These are phyloP conservation scores for Eucalyptus shirleyi DNA, from an alignment of 345 rosid species.

Conservation along the genomic window DNA sequence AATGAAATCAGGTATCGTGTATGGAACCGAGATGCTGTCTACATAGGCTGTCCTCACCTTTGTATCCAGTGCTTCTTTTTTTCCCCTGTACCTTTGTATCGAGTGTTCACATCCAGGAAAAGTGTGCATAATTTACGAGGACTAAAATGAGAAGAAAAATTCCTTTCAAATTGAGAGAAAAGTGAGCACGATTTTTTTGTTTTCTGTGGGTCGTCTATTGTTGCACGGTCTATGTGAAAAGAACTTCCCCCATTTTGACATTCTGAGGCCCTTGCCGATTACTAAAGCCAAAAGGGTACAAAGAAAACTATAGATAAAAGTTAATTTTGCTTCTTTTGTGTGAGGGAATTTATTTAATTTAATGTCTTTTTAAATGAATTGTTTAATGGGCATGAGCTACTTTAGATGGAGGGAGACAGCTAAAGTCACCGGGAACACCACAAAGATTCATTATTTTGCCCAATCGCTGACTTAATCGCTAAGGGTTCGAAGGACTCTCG, in stretches of 20 bases:
- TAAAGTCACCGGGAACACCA: neutral
- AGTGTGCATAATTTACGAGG: neutral
- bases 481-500: neutral
- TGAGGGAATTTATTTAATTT: neutral
- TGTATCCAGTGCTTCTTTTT: neutral
- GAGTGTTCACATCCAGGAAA: neutral
- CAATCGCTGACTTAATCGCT: neutral
- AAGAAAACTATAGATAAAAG: neutral
- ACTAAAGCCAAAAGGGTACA: neutral
- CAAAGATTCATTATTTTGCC: neutral
- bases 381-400: neutral
- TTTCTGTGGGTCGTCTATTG: neutral
- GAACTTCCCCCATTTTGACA: neutral
- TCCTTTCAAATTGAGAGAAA: neutral
- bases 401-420: neutral
- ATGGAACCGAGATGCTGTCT: neutral
- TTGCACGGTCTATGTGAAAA: neutral
- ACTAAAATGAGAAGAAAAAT: neutral
- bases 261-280: neutral
- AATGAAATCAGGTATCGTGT: neutral
- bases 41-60: neutral
- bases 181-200: neutral
- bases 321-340: neutral
- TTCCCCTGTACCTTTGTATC: neutral
- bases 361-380: neutral